Evolutionary conservation across 495 filamentous ascomycete genomes (phyloP), one percentile per base, ranked within the genome.

Genomic region (Penicillium alfredii): DNA sequence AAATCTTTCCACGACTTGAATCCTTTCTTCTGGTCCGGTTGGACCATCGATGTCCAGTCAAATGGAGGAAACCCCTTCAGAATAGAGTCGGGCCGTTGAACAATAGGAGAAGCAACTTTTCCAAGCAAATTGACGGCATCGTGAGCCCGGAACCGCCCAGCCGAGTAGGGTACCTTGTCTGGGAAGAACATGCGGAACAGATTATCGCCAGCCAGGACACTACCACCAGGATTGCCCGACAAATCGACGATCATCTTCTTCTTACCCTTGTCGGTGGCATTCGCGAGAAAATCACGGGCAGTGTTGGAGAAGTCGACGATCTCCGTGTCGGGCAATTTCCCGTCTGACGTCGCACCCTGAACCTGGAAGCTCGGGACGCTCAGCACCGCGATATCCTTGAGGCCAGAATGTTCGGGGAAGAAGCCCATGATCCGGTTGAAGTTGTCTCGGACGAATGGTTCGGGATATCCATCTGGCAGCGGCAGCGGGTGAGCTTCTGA

Each of bases 351-450:
- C n/a, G n/a, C n/a, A n/a, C n/a, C n/a, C n/a, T n/a, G n/a, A n/a
- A n/a, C n/a, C n/a, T n/a, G n/a, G 33, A 77, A 78, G 39, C 39
- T 68, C 1, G 71, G 69, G 29, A 78, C 64, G 30, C 66, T 68
- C 13, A 80, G 61, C 3, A 80, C 66, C 12, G 57, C 63, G 13
- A 42, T 33, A 30, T 61, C 55, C n/a, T 65, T 50, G 4, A 44
- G 23, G 11, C 11, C 28, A 9, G 28, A 9, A 3, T 8, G 16
- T 3, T 17, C 15, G n/a, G 68, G 48, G 36, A 67, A 68, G 36
- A 71, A 72, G 17, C 68, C 64, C 3, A 53, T 53, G 17, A 71
- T 28, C 15, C 58, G 4, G 15, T 34, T 40, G 3, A 22, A 10
- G 13, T 37, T 25, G 18, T 43, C 27, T 11, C 26, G 8, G 13